Base-by-base conservation (phyloP, 495 filamentous ascomycete species). In the Podospora bellae-mahoneyi region DNA sequence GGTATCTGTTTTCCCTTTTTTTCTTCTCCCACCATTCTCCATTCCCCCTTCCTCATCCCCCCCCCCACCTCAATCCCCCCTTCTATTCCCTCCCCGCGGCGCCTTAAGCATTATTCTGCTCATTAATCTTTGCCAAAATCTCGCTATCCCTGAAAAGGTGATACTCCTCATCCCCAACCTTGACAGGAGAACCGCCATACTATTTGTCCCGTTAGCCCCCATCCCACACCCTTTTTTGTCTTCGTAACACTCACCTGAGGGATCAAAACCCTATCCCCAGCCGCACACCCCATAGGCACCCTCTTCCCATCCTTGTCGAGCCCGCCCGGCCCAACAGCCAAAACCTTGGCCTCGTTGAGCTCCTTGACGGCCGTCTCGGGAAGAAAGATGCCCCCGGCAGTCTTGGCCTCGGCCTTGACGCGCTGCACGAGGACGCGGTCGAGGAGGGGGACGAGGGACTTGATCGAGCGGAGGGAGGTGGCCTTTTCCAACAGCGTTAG, bases 341-440 rank as follows among this genome's bases (percentile, higher is more conserved):
- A 84, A 68, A 99, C 95, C 80, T 90, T 90, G 71, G 92, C 95
- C 86, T 97, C 95, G 81, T 96, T 97, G 80, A 97, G 87, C 79
- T 99, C 95, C 88, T 99, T 97, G 72, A 97, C 93, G 77, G 88
- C 91, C 77, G 88, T 92, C 85, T 99, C 96, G 68, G 95, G 95
- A 70, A 99, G 92, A 87, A 94, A 97, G 85, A 99, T 94, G 73
- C 95, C 95, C 73, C 88, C 87, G 71, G 95, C 92, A 34, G 95
- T 99, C 86, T 97, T 97, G 74, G 93, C 76, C 81, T 98, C 96
- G 75, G 94, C 90, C 83, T 98, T 98, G 84, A 97, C 84, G 80
- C 95, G 92, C 89, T 99, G 95, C 73, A 99, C 92, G 68, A 99
- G 88, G 72, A 99, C 92, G 78, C 95, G 95, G 89, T 99, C 95